These are phyloP conservation scores for Hyaloscypha variabilis DNA, from an alignment of 495 filamentous ascomycete genomes.

Conservation along the genomic window DNA sequence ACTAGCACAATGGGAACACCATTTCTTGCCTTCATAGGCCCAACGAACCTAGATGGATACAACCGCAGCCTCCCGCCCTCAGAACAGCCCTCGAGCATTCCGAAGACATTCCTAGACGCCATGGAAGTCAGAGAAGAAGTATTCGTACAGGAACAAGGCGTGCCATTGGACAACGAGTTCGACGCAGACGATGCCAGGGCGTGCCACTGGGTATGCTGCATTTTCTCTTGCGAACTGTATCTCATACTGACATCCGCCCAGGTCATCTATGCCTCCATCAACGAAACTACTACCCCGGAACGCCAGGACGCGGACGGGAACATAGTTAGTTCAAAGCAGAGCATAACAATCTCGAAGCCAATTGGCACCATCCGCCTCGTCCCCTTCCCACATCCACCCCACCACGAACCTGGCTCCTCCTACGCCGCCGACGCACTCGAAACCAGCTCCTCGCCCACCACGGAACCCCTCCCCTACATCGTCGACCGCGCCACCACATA, in stretches of 20 bases:
- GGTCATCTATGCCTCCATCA: conserved; percentile 63
- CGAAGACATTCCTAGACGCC: conserved; percentile 70
- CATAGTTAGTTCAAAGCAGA: conserved; percentile 33
- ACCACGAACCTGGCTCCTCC: conserved; percentile 49
- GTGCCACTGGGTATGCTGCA: conserved; percentile 68
- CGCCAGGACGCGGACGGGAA: conserved; percentile 33
- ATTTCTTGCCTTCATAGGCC: conserved; percentile 51
- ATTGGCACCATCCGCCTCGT: conserved; percentile 78
- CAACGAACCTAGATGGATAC: conserved; percentile 48
- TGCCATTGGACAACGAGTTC: conserved; percentile 68
- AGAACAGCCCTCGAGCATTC: conserved; percentile 52
- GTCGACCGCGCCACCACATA: conserved; percentile 43
- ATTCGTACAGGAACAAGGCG: conserved; percentile 75
- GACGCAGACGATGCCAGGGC: conserved; percentile 77
- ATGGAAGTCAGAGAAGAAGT: conserved; percentile 77
- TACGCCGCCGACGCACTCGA: conserved; percentile 26
- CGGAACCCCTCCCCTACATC: conserved; percentile 35
- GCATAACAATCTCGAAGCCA: conserved; percentile 46
- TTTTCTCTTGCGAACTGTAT: background rate
- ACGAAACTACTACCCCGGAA: conserved; percentile 35
- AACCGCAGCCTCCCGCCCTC: conserved; percentile 39
- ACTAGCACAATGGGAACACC: conserved; percentile 37
- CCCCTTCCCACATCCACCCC: conserved; percentile 70
- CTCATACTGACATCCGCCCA: conserved; percentile 5
- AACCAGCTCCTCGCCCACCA: conserved; percentile 15